Percentiles rank a stretch among this genome's conserved stretches.
Evolutionary conservation across 73 alveolate genomes (phyloP).

Genomic region (Strombidium stylifer): DNA sequence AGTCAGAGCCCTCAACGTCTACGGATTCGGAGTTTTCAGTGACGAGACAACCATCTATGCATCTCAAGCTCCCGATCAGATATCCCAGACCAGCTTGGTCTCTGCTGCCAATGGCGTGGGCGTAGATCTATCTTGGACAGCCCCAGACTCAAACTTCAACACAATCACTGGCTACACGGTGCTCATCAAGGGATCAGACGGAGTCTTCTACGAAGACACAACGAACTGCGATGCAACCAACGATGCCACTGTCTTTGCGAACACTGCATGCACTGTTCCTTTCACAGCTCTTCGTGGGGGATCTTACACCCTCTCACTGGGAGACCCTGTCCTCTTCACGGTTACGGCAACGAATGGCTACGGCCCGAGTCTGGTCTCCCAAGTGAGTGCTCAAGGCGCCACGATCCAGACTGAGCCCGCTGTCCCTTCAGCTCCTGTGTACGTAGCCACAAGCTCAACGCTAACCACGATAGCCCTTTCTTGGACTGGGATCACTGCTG

Average conservation of each 20-base stretch:
- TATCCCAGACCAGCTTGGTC: background rate
- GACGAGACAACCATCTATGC: constrained; percentile 8
- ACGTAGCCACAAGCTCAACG: background rate
- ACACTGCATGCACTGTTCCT: background rate
- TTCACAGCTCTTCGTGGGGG: background rate
- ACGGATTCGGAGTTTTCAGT: constrained; percentile 50
- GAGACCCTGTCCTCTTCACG: background rate
- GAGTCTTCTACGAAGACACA: background rate
- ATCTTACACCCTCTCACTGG: background rate
- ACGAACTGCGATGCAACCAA: background rate
- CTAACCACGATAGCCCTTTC: background rate
- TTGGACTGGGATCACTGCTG: background rate
- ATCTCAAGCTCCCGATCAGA: background rate
- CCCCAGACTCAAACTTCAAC: background rate
- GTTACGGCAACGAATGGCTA: background rate
- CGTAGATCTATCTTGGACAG: constrained; percentile 1
- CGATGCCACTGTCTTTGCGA: background rate
- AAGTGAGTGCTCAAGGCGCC: background rate
- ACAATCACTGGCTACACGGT: background rate
- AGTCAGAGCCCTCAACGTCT: constrained; percentile 41
- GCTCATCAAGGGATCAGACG: background rate
- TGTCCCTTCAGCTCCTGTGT: background rate
- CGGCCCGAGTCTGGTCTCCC: constrained; percentile 1
- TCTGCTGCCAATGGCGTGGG: background rate
- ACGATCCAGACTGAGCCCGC: constrained; percentile 3